Percentiles rank a stretch among this genome's conserved stretches.
These are phyloP conservation scores for Podospora tetraspora DNA, from an alignment of 495 filamentous ascomycete genomes.

Conservation along the genomic window DNA sequence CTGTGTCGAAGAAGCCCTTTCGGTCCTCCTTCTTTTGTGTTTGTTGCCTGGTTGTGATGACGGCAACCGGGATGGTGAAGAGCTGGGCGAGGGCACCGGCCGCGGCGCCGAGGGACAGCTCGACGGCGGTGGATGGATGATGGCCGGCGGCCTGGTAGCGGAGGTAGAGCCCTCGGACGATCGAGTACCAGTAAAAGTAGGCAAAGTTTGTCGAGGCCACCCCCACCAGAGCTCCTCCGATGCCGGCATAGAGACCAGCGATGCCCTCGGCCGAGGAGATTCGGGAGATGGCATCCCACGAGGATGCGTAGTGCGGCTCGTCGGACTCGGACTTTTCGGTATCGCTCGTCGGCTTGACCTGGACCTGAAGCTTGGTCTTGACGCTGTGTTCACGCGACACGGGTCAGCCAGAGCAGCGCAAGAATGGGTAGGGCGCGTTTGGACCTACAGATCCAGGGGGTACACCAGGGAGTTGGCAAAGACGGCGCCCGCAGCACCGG, in stretches of 20 bases:
- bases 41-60: constrained; percentile 93
- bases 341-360: constrained; percentile 61
- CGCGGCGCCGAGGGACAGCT: constrained; percentile 80
- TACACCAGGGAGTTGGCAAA: constrained; percentile 95
- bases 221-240: constrained; percentile 77
- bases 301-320: constrained; percentile 71
- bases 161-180: constrained; percentile 78
- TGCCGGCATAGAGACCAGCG: constrained; percentile 80
- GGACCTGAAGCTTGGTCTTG: constrained; percentile 95
- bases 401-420: constrained; percentile 1
- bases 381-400: constrained; percentile 50
- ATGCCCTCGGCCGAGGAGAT: constrained; percentile 80
- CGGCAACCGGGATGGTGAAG: constrained; percentile 93
- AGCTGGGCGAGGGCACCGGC: constrained; percentile 90
- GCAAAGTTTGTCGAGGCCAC: constrained; percentile 98
- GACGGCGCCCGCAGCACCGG: constrained; percentile 88
- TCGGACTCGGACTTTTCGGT: constrained; percentile 34
- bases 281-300: constrained; percentile 80
- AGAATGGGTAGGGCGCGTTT: neutral
- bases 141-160: constrained; percentile 55
- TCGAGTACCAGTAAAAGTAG: constrained; percentile 99
- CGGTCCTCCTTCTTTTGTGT: constrained; percentile 77
- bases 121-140: constrained; percentile 73
- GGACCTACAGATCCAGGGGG: constrained; percentile 86
- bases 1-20: constrained; percentile 86